Evolutionary conservation across 208 protist species (phyloP).

Genomic region (Leishmania major): DNA sequence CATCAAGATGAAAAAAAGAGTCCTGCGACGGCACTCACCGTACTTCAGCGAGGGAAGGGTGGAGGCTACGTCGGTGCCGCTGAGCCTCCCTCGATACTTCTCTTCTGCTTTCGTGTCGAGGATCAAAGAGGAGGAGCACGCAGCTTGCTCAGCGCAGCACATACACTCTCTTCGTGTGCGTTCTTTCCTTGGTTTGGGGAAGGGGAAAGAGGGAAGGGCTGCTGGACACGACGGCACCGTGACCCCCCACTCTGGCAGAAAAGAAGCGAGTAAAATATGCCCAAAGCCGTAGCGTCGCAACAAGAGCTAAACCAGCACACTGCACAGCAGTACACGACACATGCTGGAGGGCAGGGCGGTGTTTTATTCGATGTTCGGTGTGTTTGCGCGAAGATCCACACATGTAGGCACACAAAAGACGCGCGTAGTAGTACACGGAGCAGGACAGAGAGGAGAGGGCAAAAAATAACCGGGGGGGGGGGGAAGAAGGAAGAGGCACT

Average conservation of each 20-base stretch:
- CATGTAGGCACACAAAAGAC: too few species aligned
- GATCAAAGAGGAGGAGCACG: neutral
- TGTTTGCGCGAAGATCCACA: too few species aligned
- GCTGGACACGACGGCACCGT: too few species aligned
- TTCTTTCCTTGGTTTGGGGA: too few species aligned
- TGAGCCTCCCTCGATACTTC: neutral
- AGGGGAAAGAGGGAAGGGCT: too few species aligned
- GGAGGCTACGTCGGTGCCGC: neutral
- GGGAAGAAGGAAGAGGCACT: neutral
- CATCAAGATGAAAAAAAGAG: neutral
- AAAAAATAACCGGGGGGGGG: too few species aligned
- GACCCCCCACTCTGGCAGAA: too few species aligned
- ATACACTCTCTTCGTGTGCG: neutral
- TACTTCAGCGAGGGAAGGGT: neutral
- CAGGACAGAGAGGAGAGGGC: too few species aligned
- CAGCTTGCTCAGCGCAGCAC: neutral
- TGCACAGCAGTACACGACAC: neutral
- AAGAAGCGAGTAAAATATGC: neutral
- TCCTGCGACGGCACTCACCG: neutral
- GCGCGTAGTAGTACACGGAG: too few species aligned
- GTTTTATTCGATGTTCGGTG: too few species aligned
- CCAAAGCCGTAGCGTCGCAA: neutral
- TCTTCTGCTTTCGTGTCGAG: neutral
- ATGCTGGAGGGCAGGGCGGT: too few species aligned
- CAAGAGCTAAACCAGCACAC: neutral